Evolutionary conservation across 257 asterid species (phyloP).

Genomic region (Plectranthus barbatus): DNA sequence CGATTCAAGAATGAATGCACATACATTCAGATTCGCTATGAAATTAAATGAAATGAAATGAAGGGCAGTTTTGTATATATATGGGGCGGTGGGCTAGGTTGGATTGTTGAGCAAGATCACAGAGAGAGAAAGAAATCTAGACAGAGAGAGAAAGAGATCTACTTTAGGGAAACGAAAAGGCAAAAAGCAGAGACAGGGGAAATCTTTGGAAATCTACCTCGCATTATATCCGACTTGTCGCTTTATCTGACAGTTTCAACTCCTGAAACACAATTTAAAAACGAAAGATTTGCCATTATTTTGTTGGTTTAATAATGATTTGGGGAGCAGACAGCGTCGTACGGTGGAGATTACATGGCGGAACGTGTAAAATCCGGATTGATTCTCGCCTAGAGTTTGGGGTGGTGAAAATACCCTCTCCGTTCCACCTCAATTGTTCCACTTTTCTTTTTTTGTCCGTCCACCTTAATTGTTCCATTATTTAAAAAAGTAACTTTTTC

Average conservation of each 20-base stretch:
- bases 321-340: constrained; percentile 16
- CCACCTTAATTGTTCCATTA: too few relatives aligned
- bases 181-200: constrained; percentile 36
- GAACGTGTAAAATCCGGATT: background rate
- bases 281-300: background rate
- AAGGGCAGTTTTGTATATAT: background rate
- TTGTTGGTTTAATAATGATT: constrained; percentile 17
- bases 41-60: too few relatives aligned
- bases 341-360: background rate
- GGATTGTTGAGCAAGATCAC: constrained; percentile 24
- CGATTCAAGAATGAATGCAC: too few relatives aligned
- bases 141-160: constrained; percentile 44
- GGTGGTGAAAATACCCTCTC: too few relatives aligned
- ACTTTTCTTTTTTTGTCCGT: too few relatives aligned
- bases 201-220: constrained; percentile 69
- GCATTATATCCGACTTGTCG: constrained; percentile 65
- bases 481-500: too few relatives aligned
- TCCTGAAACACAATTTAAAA: background rate
- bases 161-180: constrained; percentile 45
- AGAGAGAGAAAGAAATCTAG: constrained; percentile 44
- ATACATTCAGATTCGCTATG: too few relatives aligned
- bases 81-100: constrained; percentile 6
- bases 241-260: constrained; percentile 42
- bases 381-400: background rate
- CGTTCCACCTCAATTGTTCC: too few relatives aligned